These are phyloP conservation scores for Aspergillus fischeri DNA, from an alignment of 2,329 filamentous ascomycete genomes.

Conservation along the genomic window DNA sequence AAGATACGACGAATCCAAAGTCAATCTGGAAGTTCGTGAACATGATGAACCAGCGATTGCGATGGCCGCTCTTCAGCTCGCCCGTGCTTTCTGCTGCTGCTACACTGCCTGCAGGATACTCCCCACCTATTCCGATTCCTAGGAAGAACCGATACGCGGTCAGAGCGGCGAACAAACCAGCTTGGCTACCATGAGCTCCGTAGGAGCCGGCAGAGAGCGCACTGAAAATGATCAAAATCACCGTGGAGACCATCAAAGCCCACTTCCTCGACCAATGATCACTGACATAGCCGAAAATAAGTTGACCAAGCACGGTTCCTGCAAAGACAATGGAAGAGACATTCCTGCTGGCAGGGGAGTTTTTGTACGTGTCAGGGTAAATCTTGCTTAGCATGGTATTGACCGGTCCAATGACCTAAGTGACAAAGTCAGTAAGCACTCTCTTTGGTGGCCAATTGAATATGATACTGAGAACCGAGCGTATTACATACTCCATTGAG, in stretches of 20 bases:
- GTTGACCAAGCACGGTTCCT: slow-evolving; percentile 77
- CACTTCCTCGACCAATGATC: slow-evolving; percentile 84
- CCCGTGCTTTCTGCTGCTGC: slow-evolving; percentile 79
- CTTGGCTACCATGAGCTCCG: slow-evolving; percentile 61
- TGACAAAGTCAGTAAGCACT: not conserved
- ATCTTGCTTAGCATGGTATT: slow-evolving; percentile 68
- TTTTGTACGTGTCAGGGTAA: slow-evolving; percentile 66
- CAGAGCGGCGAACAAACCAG: slow-evolving; percentile 72
- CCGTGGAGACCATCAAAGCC: slow-evolving; percentile 73
- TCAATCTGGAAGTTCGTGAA: slow-evolving; percentile 90
- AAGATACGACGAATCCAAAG: slow-evolving; percentile 74
- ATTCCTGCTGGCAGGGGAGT: slow-evolving; percentile 66
- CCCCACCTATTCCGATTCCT: slow-evolving; percentile 70
- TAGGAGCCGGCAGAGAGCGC: slow-evolving; percentile 75
- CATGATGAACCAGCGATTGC: slow-evolving; percentile 88
- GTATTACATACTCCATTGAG: slow-evolving; percentile 67
- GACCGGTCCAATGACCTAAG: slow-evolving; percentile 76
- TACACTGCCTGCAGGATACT: slow-evolving; percentile 62
- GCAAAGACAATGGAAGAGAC: slow-evolving; percentile 81
- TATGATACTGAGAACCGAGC: not conserved
- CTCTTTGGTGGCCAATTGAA: not conserved
- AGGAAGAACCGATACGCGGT: slow-evolving; percentile 82
- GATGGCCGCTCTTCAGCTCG: slow-evolving; percentile 71
- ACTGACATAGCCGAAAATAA: slow-evolving; percentile 73
- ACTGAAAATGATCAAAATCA: slow-evolving; percentile 82